phyloP scores from a whole-genome alignment of 768 basidiomycete genomes.

The Gymnopilus dilepis region DNA sequence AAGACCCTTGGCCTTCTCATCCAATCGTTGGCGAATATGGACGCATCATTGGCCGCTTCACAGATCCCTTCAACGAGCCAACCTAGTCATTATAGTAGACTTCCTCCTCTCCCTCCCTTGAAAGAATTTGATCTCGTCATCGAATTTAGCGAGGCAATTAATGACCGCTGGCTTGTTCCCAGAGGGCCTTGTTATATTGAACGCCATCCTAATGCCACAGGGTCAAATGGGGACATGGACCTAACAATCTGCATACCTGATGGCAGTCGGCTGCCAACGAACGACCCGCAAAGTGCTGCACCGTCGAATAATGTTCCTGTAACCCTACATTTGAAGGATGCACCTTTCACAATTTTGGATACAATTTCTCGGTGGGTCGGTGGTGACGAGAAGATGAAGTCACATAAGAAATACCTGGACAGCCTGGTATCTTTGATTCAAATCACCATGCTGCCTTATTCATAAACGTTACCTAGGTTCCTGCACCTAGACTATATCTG shows the following conservation, averaged over 20 bases:
- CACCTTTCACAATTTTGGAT: slow-evolving; percentile 59
- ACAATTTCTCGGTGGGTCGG: slow-evolving; percentile 67
- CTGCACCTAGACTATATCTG: slow-evolving; percentile 54
- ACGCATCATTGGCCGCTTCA: slow-evolving; percentile 19
- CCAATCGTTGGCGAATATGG: slow-evolving; percentile 58
- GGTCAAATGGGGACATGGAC: slow-evolving; percentile 28
- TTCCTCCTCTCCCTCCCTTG: slow-evolving; percentile 33
- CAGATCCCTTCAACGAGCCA: slow-evolving; percentile 12
- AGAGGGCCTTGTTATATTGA: slow-evolving; percentile 61
- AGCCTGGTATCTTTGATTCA: slow-evolving; percentile 48
- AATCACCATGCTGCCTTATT: slow-evolving; percentile 3
- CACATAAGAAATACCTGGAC: slow-evolving; percentile 49
- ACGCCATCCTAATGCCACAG: slow-evolving; percentile 27
- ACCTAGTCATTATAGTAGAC: slow-evolving; percentile 15
- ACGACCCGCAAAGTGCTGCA: background rate
- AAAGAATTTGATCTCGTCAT: slow-evolving; percentile 77
- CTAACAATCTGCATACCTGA: slow-evolving; percentile 24
- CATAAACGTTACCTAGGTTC: slow-evolving; percentile 37
- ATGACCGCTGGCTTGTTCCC: slow-evolving; percentile 73
- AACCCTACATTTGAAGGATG: slow-evolving; percentile 55
- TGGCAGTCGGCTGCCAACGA: slow-evolving; percentile 31
- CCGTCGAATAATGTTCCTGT: slow-evolving; percentile 27
- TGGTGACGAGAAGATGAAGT: slow-evolving; percentile 53
- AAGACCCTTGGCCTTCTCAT: slow-evolving; percentile 76
- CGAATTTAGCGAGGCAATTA: slow-evolving; percentile 67